Percentiles rank a stretch among this genome's conserved stretches.
Evolutionary conservation across 306 rosid species (phyloP).

Genomic region (Cucumis cinereus): DNA sequence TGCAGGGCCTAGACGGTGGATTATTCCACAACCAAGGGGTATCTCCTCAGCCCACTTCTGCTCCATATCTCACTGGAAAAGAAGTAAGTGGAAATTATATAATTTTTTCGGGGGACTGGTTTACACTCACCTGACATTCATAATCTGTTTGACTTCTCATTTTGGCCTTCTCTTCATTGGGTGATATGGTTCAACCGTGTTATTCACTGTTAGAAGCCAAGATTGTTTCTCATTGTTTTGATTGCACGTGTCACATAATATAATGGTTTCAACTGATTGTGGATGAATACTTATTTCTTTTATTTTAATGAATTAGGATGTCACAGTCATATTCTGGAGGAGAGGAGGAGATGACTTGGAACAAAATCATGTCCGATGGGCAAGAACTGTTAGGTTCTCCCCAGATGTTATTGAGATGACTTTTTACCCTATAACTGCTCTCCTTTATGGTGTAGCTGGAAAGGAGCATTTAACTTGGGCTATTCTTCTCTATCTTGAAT

Average conservation of each 20-base stretch:
- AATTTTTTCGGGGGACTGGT: not conserved
- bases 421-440: constrained; percentile 52
- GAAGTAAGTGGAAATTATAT: constrained; percentile 39
- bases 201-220: not conserved
- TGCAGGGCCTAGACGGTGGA: constrained; percentile 60
- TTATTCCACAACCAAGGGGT: constrained; percentile 71
- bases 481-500: constrained; percentile 73
- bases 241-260: not conserved
- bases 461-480: constrained; percentile 61
- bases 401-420: constrained; percentile 75
- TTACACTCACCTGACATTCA: not conserved
- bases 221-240: not conserved
- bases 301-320: constrained; percentile 41
- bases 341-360: constrained; percentile 92
- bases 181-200: not conserved
- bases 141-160: not conserved
- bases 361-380: constrained; percentile 61
- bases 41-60: constrained; percentile 68
- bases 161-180: not conserved
- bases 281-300: not conserved
- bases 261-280: not conserved
- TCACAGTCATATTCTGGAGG: constrained; percentile 68
- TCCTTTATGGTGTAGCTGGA: constrained; percentile 45
- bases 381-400: constrained; percentile 38
- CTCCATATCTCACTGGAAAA: constrained; percentile 53